phyloP scores from a whole-genome alignment of 441 rosid genomes.

The Isatis lusitanica region DNA sequence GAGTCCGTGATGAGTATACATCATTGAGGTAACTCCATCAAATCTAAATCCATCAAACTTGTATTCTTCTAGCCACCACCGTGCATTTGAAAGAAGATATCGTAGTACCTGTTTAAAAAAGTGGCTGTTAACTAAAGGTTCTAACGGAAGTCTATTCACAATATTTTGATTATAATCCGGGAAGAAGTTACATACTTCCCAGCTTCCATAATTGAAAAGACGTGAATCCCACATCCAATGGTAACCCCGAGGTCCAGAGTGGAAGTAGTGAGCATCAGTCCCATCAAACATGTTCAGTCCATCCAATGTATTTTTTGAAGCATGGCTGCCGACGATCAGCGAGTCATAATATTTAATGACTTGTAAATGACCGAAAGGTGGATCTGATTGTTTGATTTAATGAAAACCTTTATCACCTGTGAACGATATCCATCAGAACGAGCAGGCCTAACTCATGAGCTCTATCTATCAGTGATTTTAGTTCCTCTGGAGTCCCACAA shows the following conservation, averaged over 20 bases:
- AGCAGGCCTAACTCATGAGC: constrained; percentile 93
- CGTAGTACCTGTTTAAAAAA: constrained; percentile 71
- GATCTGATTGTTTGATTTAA: constrained; percentile 10
- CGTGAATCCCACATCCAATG: constrained; percentile 99
- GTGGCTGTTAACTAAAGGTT: constrained; percentile 22
- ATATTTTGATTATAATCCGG: constrained; percentile 11
- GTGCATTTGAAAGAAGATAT: constrained; percentile 94
- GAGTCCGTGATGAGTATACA: constrained; percentile 98
- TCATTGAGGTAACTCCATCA: constrained; percentile 99
- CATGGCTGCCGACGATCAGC: constrained; percentile 56
- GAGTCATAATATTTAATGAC: neutral
- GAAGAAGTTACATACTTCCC: constrained; percentile 75
- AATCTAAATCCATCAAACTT: constrained; percentile 98
- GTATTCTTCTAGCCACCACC: constrained; percentile 99
- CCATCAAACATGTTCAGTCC: constrained; percentile 99
- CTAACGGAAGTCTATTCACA: constrained; percentile 1
- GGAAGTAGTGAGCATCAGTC: constrained; percentile 93
- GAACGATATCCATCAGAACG: constrained; percentile 98
- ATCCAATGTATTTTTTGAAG: constrained; percentile 89
- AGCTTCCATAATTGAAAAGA: constrained; percentile 95
- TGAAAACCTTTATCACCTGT: constrained; percentile 55
- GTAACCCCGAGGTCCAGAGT: constrained; percentile 85
- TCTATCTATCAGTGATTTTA: constrained; percentile 87
- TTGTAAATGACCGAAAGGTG: constrained; percentile 22
- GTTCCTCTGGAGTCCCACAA: constrained; percentile 94